These are phyloP conservation scores for Globisporangium yorkense DNA, from an alignment of 352 stramenopile species.

Conservation along the genomic window DNA sequence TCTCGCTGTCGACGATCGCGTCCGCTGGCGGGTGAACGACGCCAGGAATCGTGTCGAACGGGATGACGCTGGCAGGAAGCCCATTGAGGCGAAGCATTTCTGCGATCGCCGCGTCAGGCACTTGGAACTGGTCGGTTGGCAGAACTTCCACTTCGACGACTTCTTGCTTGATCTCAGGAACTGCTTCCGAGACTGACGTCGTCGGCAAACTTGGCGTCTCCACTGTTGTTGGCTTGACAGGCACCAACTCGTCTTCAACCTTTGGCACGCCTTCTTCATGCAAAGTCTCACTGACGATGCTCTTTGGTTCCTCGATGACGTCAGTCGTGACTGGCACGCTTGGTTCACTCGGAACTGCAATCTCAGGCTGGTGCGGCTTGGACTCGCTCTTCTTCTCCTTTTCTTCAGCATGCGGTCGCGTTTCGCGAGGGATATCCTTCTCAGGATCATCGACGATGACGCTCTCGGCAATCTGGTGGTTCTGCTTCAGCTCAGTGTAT, in stretches of 20 bases:
- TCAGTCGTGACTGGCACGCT: neutral
- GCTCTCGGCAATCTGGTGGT: conserved; percentile 8
- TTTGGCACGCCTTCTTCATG: neutral
- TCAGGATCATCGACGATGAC: neutral
- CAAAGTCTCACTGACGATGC: neutral
- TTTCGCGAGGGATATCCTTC: neutral
- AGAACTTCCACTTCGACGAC: conserved; percentile 9
- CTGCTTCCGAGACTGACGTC: neutral
- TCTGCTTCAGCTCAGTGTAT: conserved; percentile 14
- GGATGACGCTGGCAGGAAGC: neutral
- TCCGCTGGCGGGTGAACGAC: neutral
- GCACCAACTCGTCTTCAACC: neutral
- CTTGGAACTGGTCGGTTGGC: conserved; percentile 3
- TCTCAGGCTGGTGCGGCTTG: neutral
- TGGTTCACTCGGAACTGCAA: neutral
- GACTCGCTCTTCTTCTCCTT: conserved; percentile 2
- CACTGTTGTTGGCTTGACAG: neutral
- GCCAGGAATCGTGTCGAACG: neutral
- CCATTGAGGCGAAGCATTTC: conserved; percentile 9
- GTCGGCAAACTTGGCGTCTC: neutral
- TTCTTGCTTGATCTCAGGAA: neutral
- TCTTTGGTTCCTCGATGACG: neutral
- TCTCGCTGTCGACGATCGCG: neutral
- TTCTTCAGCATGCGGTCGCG: neutral
- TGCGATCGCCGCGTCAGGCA: conserved; percentile 4